Percentiles rank a stretch among this genome's conserved stretches.
Conservation (phyloP, 371 early-diverging fungal species). For the Thermomucor indicae-seudaticae region DNA sequence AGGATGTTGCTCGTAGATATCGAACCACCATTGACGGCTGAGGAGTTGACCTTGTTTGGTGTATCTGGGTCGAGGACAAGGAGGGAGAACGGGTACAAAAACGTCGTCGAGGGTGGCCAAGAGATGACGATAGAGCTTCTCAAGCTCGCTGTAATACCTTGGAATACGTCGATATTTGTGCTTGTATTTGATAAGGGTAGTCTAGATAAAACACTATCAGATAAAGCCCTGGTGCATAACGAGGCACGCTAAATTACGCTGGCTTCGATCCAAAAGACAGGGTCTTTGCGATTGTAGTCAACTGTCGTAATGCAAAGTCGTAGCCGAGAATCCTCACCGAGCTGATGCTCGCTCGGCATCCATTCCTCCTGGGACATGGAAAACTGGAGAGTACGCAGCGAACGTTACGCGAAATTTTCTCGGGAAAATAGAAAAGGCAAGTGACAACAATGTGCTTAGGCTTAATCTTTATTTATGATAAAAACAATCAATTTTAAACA, state of each 20-base stretch:
- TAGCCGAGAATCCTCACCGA: too few relatives aligned
- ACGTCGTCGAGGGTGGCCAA: conserved; percentile 29
- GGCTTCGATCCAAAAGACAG: conserved; percentile 47
- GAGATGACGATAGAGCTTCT: conserved; percentile 27
- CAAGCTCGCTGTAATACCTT: conserved; percentile 38
- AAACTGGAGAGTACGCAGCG: too few relatives aligned
- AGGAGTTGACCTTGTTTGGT: conserved; percentile 26
- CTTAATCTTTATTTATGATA: too few relatives aligned
- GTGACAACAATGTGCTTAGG: too few relatives aligned
- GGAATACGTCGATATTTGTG: conserved; percentile 40
- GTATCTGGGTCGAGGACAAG: conserved; percentile 29
- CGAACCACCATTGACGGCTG: conserved; percentile 34
- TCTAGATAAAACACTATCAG: conserved; percentile 14
- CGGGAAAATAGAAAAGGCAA: too few relatives aligned
- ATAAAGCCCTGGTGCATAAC: not conserved
- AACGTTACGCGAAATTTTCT: too few relatives aligned
- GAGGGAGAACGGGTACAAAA: conserved; percentile 31
- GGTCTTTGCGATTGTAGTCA: conserved; percentile 43
- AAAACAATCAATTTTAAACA: too few relatives aligned
- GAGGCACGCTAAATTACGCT: conserved; percentile 13
- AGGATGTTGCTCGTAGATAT: conserved; percentile 5
- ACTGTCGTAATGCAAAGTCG: conserved; percentile 31
- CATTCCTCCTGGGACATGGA: too few relatives aligned
- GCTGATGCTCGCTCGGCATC: too few relatives aligned
- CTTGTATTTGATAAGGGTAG: conserved; percentile 31